A percentile compares a stretch with the other conserved stretches of the same genome.
Evolutionary conservation across 2,329 filamentous ascomycete species (phyloP).

Genomic region (Phialemonium atrogriseum): DNA sequence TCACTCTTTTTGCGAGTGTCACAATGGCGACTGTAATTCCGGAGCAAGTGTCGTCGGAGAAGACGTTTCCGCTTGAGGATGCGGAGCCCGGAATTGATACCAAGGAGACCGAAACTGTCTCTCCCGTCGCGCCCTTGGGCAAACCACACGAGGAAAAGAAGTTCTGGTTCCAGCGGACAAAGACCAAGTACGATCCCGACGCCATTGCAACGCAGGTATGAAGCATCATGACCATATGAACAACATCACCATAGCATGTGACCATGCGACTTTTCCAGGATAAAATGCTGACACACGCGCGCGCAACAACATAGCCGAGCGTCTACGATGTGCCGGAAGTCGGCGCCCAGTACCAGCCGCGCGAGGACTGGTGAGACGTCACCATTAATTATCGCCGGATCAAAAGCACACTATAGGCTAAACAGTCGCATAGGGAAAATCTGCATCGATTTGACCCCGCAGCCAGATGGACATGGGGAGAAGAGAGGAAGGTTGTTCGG

Average conservation of each 20-base stretch:
- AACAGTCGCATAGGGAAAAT: conserved; percentile 17
- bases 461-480: conserved; percentile 26
- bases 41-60: no score
- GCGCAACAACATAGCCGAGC: conserved; percentile 11
- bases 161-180: neutral
- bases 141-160: no score
- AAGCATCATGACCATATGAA: neutral
- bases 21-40: no score
- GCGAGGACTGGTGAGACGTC: conserved; percentile 10
- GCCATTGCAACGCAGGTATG: conserved; percentile 11
- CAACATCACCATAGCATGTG: neutral
- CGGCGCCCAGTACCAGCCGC: conserved; percentile 11
- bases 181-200: conserved; percentile 5
- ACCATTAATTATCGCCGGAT: neutral
- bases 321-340: conserved; percentile 14
- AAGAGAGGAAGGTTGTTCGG: conserved; percentile 20
- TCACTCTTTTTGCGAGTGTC: no score
- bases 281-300: no score
- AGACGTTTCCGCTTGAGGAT: no score
- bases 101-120: no score
- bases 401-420: neutral
- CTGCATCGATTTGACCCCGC: conserved; percentile 27
- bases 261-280: no score
- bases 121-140: no score
- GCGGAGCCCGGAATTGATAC: no score